Percentiles rank a stretch among this genome's conserved stretches.
phyloP scores from a whole-genome alignment of 2,329 filamentous ascomycete species.

The Sphaerulina musiva region DNA sequence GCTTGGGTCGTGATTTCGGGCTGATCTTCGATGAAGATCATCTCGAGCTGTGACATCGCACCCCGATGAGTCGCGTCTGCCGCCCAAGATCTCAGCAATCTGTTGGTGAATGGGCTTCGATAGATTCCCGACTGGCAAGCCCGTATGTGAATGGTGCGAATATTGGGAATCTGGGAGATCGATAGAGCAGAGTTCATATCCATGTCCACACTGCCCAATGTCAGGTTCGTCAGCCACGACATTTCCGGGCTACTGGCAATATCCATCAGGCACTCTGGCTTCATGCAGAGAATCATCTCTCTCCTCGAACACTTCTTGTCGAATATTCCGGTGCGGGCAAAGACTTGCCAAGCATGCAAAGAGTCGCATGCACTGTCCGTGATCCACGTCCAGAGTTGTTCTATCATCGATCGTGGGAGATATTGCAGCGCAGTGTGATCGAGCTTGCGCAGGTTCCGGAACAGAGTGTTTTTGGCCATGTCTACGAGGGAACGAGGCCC shows the following conservation, averaged over 20 bases:
- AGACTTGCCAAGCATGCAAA: conserved; percentile 4
- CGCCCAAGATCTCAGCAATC: conserved; percentile 22
- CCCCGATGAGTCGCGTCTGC: conserved; percentile 12
- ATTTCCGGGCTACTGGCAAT: background rate
- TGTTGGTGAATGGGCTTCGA: conserved; percentile 12
- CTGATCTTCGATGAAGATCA: conserved; percentile 16
- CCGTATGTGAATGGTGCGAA: conserved; percentile 16
- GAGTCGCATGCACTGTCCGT: background rate
- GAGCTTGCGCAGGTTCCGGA: conserved; percentile 15
- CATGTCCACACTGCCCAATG: conserved; percentile 5
- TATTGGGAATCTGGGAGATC: conserved; percentile 2
- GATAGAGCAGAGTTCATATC: background rate
- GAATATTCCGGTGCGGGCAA: conserved; percentile 3
- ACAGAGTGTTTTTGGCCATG: conserved; percentile 14
- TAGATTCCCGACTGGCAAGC: background rate
- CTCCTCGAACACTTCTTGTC: background rate
- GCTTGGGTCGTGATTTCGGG: conserved; percentile 9
- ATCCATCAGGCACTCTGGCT: background rate
- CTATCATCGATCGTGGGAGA: conserved; percentile 10
- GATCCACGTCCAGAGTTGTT: conserved; percentile 16
- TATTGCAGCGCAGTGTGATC: conserved; percentile 12
- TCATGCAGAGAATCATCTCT: background rate
- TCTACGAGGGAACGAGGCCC: conserved; percentile 10
- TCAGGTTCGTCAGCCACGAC: conserved; percentile 22
- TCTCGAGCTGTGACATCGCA: conserved; percentile 17